Conservation (phyloP, 106 monocot genomes). For the Alisma plantagoaquatica region DNA sequence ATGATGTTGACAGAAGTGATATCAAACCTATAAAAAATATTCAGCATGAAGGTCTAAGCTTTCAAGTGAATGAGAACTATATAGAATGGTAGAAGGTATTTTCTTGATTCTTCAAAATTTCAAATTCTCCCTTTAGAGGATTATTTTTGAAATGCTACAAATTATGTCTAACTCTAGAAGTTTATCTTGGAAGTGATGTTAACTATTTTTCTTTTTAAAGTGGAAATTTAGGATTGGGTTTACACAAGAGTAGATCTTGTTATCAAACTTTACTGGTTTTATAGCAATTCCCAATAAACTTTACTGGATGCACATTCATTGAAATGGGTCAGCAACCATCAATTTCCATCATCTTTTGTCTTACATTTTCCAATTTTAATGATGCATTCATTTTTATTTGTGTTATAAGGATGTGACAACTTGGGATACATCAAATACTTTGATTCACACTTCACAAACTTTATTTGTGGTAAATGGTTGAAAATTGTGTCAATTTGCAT, state of each 20-base stretch:
- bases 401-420: constrained; percentile 81
- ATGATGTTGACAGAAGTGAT: constrained; percentile 93
- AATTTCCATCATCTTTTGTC: neutral
- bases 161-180: too few species aligned
- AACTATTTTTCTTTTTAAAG: constrained; percentile 23
- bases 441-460: constrained; percentile 97
- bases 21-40: constrained; percentile 80
- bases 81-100: constrained; percentile 96
- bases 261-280: constrained; percentile 87
- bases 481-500: constrained; percentile 96
- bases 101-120: neutral
- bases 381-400: too few species aligned
- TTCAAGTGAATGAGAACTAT: constrained; percentile 80
- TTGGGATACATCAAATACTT: constrained; percentile 96
- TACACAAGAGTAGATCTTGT: constrained; percentile 90
- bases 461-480: constrained; percentile 92
- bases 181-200: neutral
- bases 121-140: neutral
- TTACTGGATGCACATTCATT: constrained; percentile 94
- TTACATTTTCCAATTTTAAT: too few species aligned
- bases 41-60: constrained; percentile 95
- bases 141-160: neutral
- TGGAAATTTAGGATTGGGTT: constrained; percentile 99
- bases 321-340: constrained; percentile 45
- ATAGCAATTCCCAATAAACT: constrained; percentile 90